A percentile compares a stretch with the other conserved stretches of the same genome.
These are phyloP conservation scores for Coemansia umbellata DNA, from an alignment of 192 early-diverging fungal species.

Conservation along the genomic window DNA sequence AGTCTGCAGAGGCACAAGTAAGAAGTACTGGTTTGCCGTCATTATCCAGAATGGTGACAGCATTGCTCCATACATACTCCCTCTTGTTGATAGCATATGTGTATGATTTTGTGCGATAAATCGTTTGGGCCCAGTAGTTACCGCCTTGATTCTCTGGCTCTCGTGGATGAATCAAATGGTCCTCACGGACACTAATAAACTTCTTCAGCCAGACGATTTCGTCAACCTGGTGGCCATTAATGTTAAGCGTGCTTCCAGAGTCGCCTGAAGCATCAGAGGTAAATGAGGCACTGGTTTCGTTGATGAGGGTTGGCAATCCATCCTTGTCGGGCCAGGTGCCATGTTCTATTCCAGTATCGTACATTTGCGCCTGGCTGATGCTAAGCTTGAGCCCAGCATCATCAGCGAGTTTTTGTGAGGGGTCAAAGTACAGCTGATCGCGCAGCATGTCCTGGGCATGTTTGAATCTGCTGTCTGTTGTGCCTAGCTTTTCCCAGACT, in stretches of 20 bases:
- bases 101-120: conserved; percentile 26
- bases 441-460: conserved; percentile 32
- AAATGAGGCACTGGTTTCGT: conserved; percentile 7
- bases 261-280: not conserved
- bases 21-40: too few relatives aligned
- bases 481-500: conserved; percentile 42
- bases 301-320: conserved; percentile 13
- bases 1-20: too few relatives aligned
- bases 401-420: conserved; percentile 8
- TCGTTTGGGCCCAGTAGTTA: conserved; percentile 8
- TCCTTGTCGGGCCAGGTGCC: conserved; percentile 23
- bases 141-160: conserved; percentile 10
- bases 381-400: conserved; percentile 25
- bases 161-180: conserved; percentile 25
- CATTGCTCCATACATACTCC: conserved; percentile 8
- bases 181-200: conserved; percentile 31
- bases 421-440: conserved; percentile 42
- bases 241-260: conserved; percentile 6
- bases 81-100: conserved; percentile 6
- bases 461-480: conserved; percentile 39
- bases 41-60: conserved; percentile 33
- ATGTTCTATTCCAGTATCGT: conserved; percentile 44
- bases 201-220: conserved; percentile 19
- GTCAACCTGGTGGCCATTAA: conserved; percentile 8
- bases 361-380: conserved; percentile 32